These are phyloP conservation scores for Plantago major DNA, from an alignment of 257 asterid genomes.

Conservation along the genomic window DNA sequence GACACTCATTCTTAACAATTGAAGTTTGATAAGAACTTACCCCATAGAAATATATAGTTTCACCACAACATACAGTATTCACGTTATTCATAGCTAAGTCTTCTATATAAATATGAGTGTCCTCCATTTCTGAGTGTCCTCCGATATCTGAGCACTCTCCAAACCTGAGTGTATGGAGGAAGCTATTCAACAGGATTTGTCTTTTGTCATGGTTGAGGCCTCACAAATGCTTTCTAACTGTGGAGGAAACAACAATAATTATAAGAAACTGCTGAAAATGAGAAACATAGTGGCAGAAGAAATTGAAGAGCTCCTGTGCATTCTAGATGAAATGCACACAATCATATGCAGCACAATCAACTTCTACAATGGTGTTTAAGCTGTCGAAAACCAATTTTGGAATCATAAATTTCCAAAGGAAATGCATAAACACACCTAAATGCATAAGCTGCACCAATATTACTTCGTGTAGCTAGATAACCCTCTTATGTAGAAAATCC, in stretches of 20 bases:
- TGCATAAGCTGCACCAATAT: no score
- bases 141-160: slow-evolving; percentile 91
- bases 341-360: no score
- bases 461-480: no score
- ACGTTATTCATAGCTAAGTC: slow-evolving; percentile 65
- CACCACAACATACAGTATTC: slow-evolving; percentile 41
- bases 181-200: slow-evolving; percentile 32
- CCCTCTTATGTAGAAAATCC: no score
- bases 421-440: no score
- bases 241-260: slow-evolving; percentile 1
- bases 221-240: slow-evolving; percentile 86
- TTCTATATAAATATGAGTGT: no score
- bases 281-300: not conserved
- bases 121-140: slow-evolving; percentile 71
- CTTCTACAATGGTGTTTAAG: no score
- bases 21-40: slow-evolving; percentile 49
- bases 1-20: not conserved
- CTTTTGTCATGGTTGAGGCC: slow-evolving; percentile 37
- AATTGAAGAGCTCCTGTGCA: slow-evolving; percentile 2
- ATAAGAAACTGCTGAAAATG: slow-evolving; percentile 11
- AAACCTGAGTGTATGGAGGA: slow-evolving; percentile 59
- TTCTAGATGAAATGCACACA: no score
- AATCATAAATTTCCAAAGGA: no score
- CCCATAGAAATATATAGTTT: slow-evolving; percentile 85
- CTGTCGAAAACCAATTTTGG: no score